A percentile compares a stretch with the other conserved stretches of the same genome.
Evolutionary conservation across 1,284 basidiomycete species (phyloP).

Genomic region (Melampsora americana): DNA sequence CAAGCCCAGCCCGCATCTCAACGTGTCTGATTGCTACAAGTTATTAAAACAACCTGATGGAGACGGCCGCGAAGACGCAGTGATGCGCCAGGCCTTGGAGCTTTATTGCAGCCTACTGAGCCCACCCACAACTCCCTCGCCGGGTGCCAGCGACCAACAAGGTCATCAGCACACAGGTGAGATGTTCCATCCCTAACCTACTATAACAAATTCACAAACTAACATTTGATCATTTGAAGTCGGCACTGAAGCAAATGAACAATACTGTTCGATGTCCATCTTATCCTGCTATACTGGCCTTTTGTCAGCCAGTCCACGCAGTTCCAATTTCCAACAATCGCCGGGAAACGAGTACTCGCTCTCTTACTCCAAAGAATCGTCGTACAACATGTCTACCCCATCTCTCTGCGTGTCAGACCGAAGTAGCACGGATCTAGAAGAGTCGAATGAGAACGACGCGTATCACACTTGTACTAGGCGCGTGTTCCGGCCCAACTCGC

Average conservation of each 20-base stretch:
- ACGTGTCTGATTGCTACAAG: constrained; percentile 28
- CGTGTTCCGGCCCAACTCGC: background rate
- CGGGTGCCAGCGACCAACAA: background rate
- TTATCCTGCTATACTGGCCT: background rate
- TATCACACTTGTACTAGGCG: background rate
- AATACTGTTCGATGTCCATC: background rate
- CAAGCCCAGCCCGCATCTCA: constrained; percentile 2
- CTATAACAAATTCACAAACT: background rate
- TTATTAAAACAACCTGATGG: background rate
- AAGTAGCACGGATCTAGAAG: background rate
- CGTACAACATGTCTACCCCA: background rate
- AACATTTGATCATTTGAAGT: background rate
- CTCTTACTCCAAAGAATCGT: background rate
- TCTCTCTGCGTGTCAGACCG: background rate
- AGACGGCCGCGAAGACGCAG: constrained; percentile 18
- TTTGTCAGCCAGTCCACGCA: background rate
- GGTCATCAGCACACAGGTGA: constrained; percentile 1
- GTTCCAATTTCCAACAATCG: background rate
- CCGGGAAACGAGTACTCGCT: background rate
- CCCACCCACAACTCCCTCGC: constrained; percentile 11
- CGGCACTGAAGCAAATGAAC: background rate
- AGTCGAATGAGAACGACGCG: background rate
- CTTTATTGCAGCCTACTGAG: constrained; percentile 35
- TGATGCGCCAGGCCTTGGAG: constrained; percentile 42
- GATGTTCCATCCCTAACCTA: background rate